Evolutionary conservation across 2,329 filamentous ascomycete species (phyloP), one percentile per base, ranked within the genome.

Genomic region (Ophiocordyceps unilateralis): DNA sequence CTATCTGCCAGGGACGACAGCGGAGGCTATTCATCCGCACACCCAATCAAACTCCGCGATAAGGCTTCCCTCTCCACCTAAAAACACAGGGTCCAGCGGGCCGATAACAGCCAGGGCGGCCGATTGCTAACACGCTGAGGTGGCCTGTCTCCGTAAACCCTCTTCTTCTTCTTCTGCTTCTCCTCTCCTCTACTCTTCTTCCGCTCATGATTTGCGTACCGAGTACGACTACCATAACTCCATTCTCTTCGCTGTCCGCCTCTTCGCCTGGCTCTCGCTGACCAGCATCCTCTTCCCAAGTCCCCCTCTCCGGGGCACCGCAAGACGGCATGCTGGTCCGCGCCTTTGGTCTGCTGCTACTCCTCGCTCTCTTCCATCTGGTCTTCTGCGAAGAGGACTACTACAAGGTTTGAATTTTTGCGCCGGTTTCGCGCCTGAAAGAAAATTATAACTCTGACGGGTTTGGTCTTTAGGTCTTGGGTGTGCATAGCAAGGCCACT

Each of bases 401-500:
- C 57, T 91, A 91, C 63, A 85, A 87, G 62, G 81, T 82, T 59
- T 43, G 57, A 41, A 30, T 21, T 34, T 6, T 5, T 19, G 20
- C 20, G 17, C 9, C 6, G 8, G 9, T 15, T 36, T 19, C 28
- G 14, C 10, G 10, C 7, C 20, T 3, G 19, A 12, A 22, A 12
- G 36, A 11, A 17, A 28, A 12, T 20, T 12, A 6, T 17, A 8
- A 32, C 14, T 2, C 20, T 24, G n/a, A 14, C 9, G 9, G 28
- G 12, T 30, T 23, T 12, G n/a, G n/a, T 17, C 15, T 4, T 26
- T 30, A 93, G 78, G 65, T 94, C 45, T 76, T 98, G 22, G 86
- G 83, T 43, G 65, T 98, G 49, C 74, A 81, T 55, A 86, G 77
- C 55, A 70, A 80, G 46, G 89, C 89, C 15, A 80, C 76, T 40